Evolutionary conservation across 164 flowering plant genomes (phyloP).

Genomic region (Santalum album): DNA sequence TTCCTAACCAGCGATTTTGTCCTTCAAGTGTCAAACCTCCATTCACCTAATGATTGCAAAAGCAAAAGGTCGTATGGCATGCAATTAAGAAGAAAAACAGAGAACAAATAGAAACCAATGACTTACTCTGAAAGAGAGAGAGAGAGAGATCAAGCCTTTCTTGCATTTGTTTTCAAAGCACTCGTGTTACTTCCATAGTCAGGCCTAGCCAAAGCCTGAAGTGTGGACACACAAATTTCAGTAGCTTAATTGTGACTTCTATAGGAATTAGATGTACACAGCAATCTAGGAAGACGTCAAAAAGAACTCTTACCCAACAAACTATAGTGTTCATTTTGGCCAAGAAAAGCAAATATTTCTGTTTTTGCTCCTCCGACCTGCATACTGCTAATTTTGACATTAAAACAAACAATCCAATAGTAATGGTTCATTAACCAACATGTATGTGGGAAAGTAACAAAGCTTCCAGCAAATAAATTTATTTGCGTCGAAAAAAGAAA

Average conservation of each 20-base stretch:
- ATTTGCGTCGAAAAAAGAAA: neutral
- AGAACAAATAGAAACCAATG: neutral
- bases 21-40: conserved; percentile 96
- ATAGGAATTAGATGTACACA: neutral
- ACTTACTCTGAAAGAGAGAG: neutral
- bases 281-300: too few relatives aligned
- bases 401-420: conserved; percentile 5
- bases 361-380: conserved; percentile 88
- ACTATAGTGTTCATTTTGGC: conserved; percentile 56
- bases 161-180: conserved; percentile 71
- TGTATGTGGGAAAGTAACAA: neutral
- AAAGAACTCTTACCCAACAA: conserved; percentile 78
- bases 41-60: conserved; percentile 43
- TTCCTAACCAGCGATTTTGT: conserved; percentile 97
- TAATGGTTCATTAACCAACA: conserved; percentile 2
- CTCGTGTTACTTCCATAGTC: conserved; percentile 98
- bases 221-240: conserved; percentile 3
- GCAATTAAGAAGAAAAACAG: neutral
- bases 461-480: neutral
- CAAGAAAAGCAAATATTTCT: conserved; percentile 78
- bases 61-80: neutral
- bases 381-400: conserved; percentile 52
- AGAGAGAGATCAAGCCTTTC: conserved; percentile 39
- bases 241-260: neutral
- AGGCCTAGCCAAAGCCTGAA: conserved; percentile 83